Evolutionary conservation across 306 rosid genomes (phyloP), one percentile per base, ranked within the genome.

Genomic region (Cucumis cinereus): DNA sequence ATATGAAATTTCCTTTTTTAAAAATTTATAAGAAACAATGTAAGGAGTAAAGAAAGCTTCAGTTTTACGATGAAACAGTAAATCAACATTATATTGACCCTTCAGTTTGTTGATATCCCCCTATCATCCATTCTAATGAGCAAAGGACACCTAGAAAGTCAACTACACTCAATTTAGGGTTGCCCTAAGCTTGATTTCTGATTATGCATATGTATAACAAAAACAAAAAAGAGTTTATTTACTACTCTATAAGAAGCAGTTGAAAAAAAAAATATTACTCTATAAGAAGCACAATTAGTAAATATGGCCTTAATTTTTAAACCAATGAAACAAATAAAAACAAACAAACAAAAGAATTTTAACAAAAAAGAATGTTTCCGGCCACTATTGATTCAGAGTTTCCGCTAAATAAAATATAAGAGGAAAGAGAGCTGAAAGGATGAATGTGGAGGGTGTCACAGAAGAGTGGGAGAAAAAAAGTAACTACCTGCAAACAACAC

Each of bases 401-500:
- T 68, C 55, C 43, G 55, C 74, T 41, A 41, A 19, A 66, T 20
- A 38, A 36, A 35, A 64, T 19, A 33, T 19, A 16, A 35, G 9
- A 33, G 8, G 13, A 38, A 69, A 68, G 14, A 14, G n/a, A 33
- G 56, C 56, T 6, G 3, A 41, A 40, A 7, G 35, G 11, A 68
- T 19, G 49, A 19, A 35, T 8, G 45, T 11, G 7, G 7, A 62
- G 16, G 50, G 20, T 50, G 55, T 50, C 55, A 50, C 0, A 12
- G 50, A 45, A 40, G 43, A 19, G 11, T 8, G 36, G 68, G 40
- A 62, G 60, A 77, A 61, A 60, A 50, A 56, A 70, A 3, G 80
- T 59, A 82, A 74, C 86, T 77, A 94, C 99, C 97, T 92, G 88
- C 99, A 95, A 78, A 95, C 91, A 80, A 92, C 97, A 75, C 99